Base-by-base conservation (phyloP, 208 protist species). In the Trypanosoma brucei region DNA sequence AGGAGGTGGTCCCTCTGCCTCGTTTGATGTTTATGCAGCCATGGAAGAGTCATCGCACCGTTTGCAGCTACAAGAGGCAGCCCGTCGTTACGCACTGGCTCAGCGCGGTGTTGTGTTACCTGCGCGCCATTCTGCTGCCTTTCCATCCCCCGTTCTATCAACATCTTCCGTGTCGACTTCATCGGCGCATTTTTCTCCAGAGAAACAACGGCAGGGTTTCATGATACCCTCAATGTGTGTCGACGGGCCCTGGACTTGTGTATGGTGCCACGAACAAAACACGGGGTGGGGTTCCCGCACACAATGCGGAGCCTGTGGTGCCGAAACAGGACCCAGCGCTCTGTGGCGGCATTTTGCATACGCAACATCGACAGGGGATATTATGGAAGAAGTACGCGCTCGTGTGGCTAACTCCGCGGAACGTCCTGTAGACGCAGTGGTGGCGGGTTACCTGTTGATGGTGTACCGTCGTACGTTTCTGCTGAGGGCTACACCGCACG, bases 191-290 rank as follows among this genome's bases (percentile, higher is more conserved):
- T 34, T 14, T 56, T 14, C 9, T 22, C 6, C 55, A 3, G 0
- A 38, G 40, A 4, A 35, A 30, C 54, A 40, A 6, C 40, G 55
- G 38, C 14, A 11, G 9, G 40, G 52, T 9, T 38, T 14, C 11
- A 37, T 46, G 31, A 5, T 49, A n/a, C 54, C 63, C 5, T 51
- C 51, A 5, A 61, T 61, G 30, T 64, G 63, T 51, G 38, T 67
- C 3, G 80, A 86, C 50, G 88, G 85, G 5, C 76, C 68, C 34
- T 95, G 88, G 86, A 69, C 60, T 0, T 95, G 88, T 65, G 81
- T 92, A 40, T 95, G 88, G 86, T 95, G 88, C 54, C 86, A 84
- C 33, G 83, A 89, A 60, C 57, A 68, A 14, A 88, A 95, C 62
- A 65, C 72, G 0, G 78, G 76, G 78, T 91, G 81, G 79, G 65